phyloP scores from a whole-genome alignment of 148 eudicot genomes.

The Dianthus caryophyllus region DNA sequence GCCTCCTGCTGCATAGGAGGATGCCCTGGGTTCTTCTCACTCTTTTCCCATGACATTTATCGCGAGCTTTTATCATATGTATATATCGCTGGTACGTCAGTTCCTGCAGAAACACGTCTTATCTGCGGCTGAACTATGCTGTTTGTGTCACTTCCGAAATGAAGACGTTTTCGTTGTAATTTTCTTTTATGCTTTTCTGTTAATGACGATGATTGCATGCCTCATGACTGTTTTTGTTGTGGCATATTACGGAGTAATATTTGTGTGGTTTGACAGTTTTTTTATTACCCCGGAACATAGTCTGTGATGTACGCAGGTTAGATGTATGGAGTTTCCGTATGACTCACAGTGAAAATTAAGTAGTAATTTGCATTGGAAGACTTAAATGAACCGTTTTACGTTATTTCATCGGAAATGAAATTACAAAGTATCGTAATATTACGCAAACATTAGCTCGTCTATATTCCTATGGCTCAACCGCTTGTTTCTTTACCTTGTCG shows the following conservation, averaged over 20 bases:
- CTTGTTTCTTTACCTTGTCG: constrained; percentile 11
- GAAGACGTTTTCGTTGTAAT: constrained; percentile 1
- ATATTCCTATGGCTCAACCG: constrained; percentile 7
- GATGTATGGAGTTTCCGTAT: no score
- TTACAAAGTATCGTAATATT: background rate
- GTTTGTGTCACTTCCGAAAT: constrained; percentile 15
- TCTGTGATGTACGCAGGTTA: no score
- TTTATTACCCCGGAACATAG: constrained; percentile 1
- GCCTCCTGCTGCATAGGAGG: constrained; percentile 85
- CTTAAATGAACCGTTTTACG: no score
- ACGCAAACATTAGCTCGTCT: background rate
- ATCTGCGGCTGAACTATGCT: constrained; percentile 15
- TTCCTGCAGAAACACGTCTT: constrained; percentile 4
- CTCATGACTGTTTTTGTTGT: background rate
- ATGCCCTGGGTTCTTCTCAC: background rate
- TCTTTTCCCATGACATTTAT: background rate
- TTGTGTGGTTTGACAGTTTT: background rate
- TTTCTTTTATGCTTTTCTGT: background rate
- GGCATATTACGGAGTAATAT: background rate
- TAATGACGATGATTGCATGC: background rate
- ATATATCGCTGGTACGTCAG: constrained; percentile 19
- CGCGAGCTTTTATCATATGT: constrained; percentile 23
- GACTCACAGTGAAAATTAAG: no score
- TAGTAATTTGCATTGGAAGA: no score
- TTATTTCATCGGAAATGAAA: no score